Percentiles rank a stretch among this genome's conserved stretches.
Conservation (phyloP, 1,284 basidiomycete species). For the Earliella scabrosa region DNA sequence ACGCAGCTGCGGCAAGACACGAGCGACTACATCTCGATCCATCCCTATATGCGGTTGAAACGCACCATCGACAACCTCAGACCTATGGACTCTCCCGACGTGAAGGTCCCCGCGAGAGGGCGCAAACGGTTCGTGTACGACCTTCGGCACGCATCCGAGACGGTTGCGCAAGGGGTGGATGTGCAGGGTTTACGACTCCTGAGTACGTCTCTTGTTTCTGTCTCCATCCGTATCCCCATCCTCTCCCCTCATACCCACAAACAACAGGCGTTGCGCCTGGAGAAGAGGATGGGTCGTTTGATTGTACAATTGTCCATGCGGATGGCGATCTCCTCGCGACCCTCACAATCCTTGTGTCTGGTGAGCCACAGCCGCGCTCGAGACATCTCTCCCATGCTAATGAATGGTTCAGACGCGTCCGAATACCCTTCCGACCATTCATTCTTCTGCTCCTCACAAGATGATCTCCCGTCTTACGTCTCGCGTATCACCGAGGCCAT, state of each 20-base stretch:
- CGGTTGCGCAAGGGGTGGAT: conserved; percentile 34
- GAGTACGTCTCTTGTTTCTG: conserved; percentile 37
- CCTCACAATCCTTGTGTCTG: conserved; percentile 56
- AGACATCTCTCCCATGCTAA: background rate
- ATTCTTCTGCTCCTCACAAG: conserved; percentile 55
- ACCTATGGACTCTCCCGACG: background rate
- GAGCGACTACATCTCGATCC: too few relatives aligned
- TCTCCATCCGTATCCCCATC: background rate
- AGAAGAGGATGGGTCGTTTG: conserved; percentile 65
- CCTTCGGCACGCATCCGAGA: conserved; percentile 2
- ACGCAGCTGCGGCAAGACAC: conserved; percentile 10
- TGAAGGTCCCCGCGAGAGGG: conserved; percentile 1
- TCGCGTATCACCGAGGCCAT: conserved; percentile 47
- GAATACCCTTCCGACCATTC: conserved; percentile 63
- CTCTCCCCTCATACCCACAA: background rate
- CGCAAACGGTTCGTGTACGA: conserved; percentile 12
- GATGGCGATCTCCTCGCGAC: conserved; percentile 40
- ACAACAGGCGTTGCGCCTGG: conserved; percentile 48
- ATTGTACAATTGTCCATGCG: conserved; percentile 45
- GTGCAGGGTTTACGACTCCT: conserved; percentile 43
- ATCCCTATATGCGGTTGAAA: background rate
- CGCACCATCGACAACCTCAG: background rate
- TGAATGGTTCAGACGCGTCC: conserved; percentile 51
- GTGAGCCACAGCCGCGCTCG: conserved; percentile 34
- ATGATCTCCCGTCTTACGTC: conserved; percentile 44